Conservation (phyloP, 257 asterid species). For the Salvia hispanica region DNA sequence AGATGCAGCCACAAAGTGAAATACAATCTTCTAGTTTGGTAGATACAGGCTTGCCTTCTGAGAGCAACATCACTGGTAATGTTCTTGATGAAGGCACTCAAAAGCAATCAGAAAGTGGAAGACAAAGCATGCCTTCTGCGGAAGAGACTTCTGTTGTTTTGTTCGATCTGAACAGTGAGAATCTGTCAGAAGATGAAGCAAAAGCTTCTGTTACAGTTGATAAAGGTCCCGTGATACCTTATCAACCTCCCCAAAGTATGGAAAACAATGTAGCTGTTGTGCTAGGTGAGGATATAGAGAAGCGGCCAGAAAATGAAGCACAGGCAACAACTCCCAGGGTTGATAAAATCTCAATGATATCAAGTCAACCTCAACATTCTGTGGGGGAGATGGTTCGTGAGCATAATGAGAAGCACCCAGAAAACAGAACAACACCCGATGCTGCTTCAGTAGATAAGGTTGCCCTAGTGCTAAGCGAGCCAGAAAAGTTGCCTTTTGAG, state of each 20-base stretch:
- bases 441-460: slow-evolving; percentile 5
- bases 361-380: slow-evolving; percentile 23
- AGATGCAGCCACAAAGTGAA: slow-evolving; percentile 15
- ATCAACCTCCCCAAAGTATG: slow-evolving; percentile 18
- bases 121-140: slow-evolving; percentile 48
- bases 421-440: background rate
- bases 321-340: background rate
- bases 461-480: slow-evolving; percentile 28
- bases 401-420: slow-evolving; percentile 22
- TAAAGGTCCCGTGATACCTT: background rate
- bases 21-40: background rate
- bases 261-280: slow-evolving; percentile 31
- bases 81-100: slow-evolving; percentile 23
- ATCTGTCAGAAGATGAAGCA: background rate
- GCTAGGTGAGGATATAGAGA: background rate
- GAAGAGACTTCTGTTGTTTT: slow-evolving; percentile 37
- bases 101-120: slow-evolving; percentile 20
- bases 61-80: slow-evolving; percentile 33
- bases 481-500: slow-evolving; percentile 59
- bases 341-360: background rate
- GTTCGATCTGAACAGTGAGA: slow-evolving; percentile 16
- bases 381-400: slow-evolving; percentile 33
- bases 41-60: slow-evolving; percentile 45
- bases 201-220: background rate
- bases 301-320: background rate